Evolutionary conservation across 345 rosid species (phyloP).

Genomic region (Sisymbrium irio): DNA sequence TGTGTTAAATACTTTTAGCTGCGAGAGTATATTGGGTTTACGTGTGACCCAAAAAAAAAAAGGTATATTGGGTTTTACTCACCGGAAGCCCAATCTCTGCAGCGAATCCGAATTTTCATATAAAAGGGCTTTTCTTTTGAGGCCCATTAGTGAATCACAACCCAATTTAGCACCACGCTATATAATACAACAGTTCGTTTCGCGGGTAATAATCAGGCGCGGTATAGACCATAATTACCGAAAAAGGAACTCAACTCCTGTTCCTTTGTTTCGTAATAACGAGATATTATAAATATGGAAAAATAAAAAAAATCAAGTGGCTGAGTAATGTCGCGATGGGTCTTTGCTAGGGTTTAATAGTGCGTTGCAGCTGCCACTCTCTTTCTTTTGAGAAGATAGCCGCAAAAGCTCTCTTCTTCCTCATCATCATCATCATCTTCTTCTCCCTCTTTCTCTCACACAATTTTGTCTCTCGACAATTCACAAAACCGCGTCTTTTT

Average conservation of each 20-base stretch:
- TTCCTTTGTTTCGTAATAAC: neutral
- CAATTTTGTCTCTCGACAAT: neutral
- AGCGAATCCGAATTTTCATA: neutral
- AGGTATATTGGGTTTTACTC: neutral
- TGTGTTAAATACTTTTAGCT: neutral
- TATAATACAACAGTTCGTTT: neutral
- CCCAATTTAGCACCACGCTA: neutral
- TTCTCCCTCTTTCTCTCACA: slow-evolving; percentile 14
- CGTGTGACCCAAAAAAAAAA: neutral
- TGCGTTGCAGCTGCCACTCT: slow-evolving; percentile 10
- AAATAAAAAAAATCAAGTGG: slow-evolving; percentile 4
- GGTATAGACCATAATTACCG: slow-evolving; percentile 14
- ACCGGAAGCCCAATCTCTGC: neutral
- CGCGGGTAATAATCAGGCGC: slow-evolving; percentile 16
- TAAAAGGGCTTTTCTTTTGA: neutral
- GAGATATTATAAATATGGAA: neutral
- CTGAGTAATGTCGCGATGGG: slow-evolving; percentile 2
- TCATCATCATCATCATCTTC: neutral
- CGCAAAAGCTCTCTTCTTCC: slow-evolving; percentile 33
- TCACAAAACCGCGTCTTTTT: slow-evolving; percentile 6
- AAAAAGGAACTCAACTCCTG: neutral
- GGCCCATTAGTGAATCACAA: neutral
- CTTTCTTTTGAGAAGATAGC: slow-evolving; percentile 42
- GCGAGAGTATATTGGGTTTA: neutral
- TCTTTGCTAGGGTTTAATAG: slow-evolving; percentile 63